A percentile compares a stretch with the other conserved stretches of the same genome.
Conservation (phyloP, 345 rosid species). For the Sonneratia alba region DNA sequence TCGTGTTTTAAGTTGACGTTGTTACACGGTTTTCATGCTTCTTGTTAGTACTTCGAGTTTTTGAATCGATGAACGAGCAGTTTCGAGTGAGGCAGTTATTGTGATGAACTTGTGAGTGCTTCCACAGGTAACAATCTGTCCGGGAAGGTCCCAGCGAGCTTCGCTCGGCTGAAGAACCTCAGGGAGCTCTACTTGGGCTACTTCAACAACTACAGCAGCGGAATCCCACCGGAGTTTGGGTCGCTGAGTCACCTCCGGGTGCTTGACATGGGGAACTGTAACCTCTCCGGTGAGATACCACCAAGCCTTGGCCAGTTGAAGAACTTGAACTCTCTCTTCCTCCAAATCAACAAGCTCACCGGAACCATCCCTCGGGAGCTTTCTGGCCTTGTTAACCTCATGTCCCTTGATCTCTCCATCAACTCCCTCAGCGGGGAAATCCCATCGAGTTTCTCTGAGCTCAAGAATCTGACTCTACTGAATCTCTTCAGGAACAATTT, state of each 20-base stretch:
- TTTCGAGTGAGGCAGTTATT: not conserved
- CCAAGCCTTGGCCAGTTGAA: slow-evolving; percentile 43
- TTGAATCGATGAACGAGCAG: not conserved
- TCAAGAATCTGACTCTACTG: slow-evolving; percentile 43
- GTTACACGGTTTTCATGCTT: no score
- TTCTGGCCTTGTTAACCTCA: slow-evolving; percentile 47
- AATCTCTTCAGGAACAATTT: slow-evolving; percentile 56
- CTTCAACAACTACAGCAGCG: slow-evolving; percentile 44
- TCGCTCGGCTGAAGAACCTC: slow-evolving; percentile 52
- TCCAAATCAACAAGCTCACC: slow-evolving; percentile 57
- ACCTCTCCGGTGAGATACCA: slow-evolving; percentile 70
- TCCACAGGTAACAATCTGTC: slow-evolving; percentile 23
- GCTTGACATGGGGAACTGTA: slow-evolving; percentile 66
- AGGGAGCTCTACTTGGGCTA: slow-evolving; percentile 50
- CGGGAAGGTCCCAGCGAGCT: slow-evolving; percentile 47
- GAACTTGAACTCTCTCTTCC: slow-evolving; percentile 52
- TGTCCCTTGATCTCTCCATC: slow-evolving; percentile 64
- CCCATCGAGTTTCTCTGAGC: slow-evolving; percentile 43
- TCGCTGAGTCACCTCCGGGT: slow-evolving; percentile 34
- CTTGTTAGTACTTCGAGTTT: no score
- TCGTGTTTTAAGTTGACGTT: not conserved
- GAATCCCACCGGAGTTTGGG: slow-evolving; percentile 71
- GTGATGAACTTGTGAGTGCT: not conserved
- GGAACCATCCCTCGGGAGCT: slow-evolving; percentile 67
- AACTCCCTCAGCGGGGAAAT: slow-evolving; percentile 65